Base-by-base conservation (phyloP, 2,329 filamentous ascomycete genomes). In the Penicillium carneum region DNA sequence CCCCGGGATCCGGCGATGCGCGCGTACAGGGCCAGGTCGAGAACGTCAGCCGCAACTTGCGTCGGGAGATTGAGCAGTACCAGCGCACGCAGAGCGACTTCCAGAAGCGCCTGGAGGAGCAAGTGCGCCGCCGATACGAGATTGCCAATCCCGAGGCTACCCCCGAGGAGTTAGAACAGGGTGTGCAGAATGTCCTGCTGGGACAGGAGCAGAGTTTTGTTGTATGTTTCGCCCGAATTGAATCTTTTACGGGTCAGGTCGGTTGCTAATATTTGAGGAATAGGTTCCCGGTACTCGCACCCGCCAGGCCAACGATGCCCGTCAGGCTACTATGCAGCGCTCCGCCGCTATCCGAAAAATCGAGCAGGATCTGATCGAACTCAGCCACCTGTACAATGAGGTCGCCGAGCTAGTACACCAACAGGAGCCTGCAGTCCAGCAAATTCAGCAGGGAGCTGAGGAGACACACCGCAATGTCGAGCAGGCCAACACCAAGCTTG, bases 311-410 rank as follows among this genome's bases (percentile, higher is more conserved):
- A 74, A 92, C 51, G 90, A 96, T 77, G 91, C 92, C 43, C 88
- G 90, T 66, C 87, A 88, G 39, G 92, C 92, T 38, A 84, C 96
- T 58, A 86, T 86, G 69, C 92, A 92, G 67, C 90, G 95, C 68
- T 93, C 97, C 77, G 87, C 87, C 54, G 93, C 91, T 43, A 90
- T 99, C 69, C 87, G 93, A 79, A 94, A 96, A 84, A 97, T 98
- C 73, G 93, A 97, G 82, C 84, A 87, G 74, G 91, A 96, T 75
- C 91, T 98, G 86, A 87, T 91, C 11, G 91, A 97, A 79, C 84
- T 99, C 59, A 87, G 90, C 6, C 87, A 95, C 78, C 83, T 98
- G 57, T 96, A 97, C 86, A 87, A 93, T 75, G 90, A 97, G 69
- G 89, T 98, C 81, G 91, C 97, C 69, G 88, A 88, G 34, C 83